These are phyloP conservation scores for Ogataea kodamae DNA, from an alignment of 805 yeast genomes.

Conservation along the genomic window DNA sequence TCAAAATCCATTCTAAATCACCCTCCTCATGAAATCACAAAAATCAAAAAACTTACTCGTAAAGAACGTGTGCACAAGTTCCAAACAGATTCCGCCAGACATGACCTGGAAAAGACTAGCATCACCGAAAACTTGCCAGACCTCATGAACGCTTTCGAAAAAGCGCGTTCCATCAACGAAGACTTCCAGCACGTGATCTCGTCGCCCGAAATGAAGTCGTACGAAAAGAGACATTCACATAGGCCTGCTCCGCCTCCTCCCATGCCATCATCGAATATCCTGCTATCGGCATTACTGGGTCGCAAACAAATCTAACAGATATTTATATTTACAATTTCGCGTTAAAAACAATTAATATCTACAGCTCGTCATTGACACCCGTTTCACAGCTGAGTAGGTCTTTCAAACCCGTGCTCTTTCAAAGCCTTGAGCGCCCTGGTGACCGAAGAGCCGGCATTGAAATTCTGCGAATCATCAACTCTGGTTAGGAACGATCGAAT, in stretches of 20 bases:
- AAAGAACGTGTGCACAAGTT: conserved; percentile 1
- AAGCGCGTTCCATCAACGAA: conserved; percentile 55
- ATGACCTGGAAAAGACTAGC: conserved; percentile 46
- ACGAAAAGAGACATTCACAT: conserved; percentile 3
- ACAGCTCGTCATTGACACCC: conserved; percentile 18
- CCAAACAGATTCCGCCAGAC: conserved; percentile 3
- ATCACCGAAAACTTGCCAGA: conserved; percentile 63
- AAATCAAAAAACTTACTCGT: conserved; percentile 2
- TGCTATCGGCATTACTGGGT: too few relatives aligned
- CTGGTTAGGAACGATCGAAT: conserved; percentile 73
- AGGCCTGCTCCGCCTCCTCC: not conserved
- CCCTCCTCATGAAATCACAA: not conserved
- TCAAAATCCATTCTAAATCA: too few relatives aligned
- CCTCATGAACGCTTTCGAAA: conserved; percentile 62
- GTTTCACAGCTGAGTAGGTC: conserved; percentile 9
- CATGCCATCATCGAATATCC: too few relatives aligned
- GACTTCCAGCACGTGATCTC: conserved; percentile 34
- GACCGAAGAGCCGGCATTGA: conserved; percentile 57
- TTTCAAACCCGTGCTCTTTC: conserved; percentile 19
- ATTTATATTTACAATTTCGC: not conserved
- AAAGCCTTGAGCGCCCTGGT: conserved; percentile 39
- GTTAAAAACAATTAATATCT: not conserved
- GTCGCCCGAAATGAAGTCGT: conserved; percentile 7
- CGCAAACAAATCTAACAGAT: not conserved
- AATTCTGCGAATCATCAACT: conserved; percentile 48